These are phyloP conservation scores for Pulveroboletus ravenelii DNA, from an alignment of 768 basidiomycete species.

Conservation along the genomic window DNA sequence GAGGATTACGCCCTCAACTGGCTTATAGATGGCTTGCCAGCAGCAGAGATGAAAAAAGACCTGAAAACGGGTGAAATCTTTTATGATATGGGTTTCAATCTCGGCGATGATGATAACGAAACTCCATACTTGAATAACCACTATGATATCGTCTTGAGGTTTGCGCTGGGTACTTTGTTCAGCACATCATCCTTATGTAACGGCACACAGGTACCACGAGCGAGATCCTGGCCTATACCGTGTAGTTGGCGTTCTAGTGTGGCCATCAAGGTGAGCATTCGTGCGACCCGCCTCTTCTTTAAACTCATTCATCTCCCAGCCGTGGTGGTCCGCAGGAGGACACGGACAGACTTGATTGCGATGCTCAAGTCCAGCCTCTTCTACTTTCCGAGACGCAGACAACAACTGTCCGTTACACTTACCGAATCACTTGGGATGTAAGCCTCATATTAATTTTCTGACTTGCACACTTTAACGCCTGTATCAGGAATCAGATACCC, in stretches of 20 bases:
- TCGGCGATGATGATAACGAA: slow-evolving; percentile 70
- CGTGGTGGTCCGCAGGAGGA: slow-evolving; percentile 56
- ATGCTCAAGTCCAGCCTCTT: slow-evolving; percentile 42
- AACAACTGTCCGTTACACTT: slow-evolving; percentile 78
- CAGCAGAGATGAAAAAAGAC: slow-evolving; percentile 88
- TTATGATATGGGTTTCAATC: slow-evolving; percentile 91
- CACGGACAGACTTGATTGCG: slow-evolving; percentile 45
- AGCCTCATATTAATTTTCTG: slow-evolving; percentile 23
- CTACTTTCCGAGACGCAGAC: slow-evolving; percentile 54
- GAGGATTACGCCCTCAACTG: slow-evolving; percentile 95
- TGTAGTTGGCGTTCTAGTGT: slow-evolving; percentile 92
- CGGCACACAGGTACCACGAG: slow-evolving; percentile 64
- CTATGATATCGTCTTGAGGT: slow-evolving; percentile 82
- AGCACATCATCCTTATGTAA: slow-evolving; percentile 5
- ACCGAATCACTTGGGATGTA: slow-evolving; percentile 83
- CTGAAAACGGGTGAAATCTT: slow-evolving; percentile 75
- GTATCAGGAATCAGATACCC: slow-evolving; percentile 75
- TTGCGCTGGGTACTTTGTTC: slow-evolving; percentile 10
- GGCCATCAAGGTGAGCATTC: slow-evolving; percentile 44
- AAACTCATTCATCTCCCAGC: slow-evolving; percentile 33
- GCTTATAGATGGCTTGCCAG: slow-evolving; percentile 91
- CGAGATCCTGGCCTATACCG: slow-evolving; percentile 68
- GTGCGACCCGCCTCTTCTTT: background rate
- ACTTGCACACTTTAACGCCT: background rate
- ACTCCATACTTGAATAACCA: slow-evolving; percentile 84